Percentiles rank a stretch among this genome's conserved stretches.
Conservation (phyloP, 371 early-diverging fungal species). For the Syncephalastrum sp. region DNA sequence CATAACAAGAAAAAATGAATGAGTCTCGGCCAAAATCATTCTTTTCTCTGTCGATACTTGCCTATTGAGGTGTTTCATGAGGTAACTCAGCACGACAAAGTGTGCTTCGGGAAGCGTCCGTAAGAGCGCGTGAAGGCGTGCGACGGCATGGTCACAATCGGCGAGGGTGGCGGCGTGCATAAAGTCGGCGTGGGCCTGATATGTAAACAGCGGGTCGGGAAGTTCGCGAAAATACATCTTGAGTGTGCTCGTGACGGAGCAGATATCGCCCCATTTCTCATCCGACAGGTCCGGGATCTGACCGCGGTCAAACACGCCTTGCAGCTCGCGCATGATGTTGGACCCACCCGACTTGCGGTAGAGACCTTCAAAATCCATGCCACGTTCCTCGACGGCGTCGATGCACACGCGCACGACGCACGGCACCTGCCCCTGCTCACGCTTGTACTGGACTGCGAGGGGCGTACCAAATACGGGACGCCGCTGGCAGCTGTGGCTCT, state of each 20-base stretch:
- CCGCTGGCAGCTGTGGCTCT: no score
- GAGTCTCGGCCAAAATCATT: neutral
- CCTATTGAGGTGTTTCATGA: conserved; percentile 20
- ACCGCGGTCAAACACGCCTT: conserved; percentile 38
- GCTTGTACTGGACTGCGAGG: neutral
- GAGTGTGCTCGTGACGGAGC: conserved; percentile 78
- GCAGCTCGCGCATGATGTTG: conserved; percentile 65
- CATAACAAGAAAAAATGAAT: neutral
- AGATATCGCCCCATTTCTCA: conserved; percentile 49
- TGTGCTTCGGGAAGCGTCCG: conserved; percentile 14
- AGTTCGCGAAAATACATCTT: conserved; percentile 88
- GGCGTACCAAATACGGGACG: no score
- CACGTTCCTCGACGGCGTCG: conserved; percentile 20
- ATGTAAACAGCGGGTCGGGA: conserved; percentile 85
- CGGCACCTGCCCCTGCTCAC: conserved; percentile 12
- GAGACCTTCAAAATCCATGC: conserved; percentile 56
- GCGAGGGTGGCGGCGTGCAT: conserved; percentile 48
- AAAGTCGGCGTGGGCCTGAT: conserved; percentile 68
- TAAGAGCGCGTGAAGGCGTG: conserved; percentile 5
- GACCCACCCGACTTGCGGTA: conserved; percentile 84
- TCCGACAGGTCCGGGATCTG: conserved; percentile 38
- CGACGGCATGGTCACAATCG: neutral
- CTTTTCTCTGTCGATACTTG: neutral
- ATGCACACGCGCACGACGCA: conserved; percentile 16
- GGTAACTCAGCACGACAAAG: conserved; percentile 12